Evolutionary conservation across 1,284 basidiomycete species (phyloP), one percentile per base, ranked within the genome.

Genomic region (Cystobasidium pallidum): DNA sequence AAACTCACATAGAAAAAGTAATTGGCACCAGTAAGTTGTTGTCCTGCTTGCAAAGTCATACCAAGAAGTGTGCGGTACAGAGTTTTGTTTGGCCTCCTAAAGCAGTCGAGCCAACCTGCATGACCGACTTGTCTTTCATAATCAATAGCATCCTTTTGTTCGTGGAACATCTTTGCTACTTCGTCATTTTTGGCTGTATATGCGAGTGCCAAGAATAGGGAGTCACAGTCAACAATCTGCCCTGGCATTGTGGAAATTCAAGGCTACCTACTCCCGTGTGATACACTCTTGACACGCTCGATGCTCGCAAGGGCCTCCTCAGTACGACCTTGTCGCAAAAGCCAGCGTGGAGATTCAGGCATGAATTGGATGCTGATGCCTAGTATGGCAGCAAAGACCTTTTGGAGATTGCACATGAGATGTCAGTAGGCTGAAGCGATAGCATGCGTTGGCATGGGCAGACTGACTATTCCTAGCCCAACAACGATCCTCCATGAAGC

Each of bases 341-440:
- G 84, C 89, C 89, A 91, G 67, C 85, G 65, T n/a, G 89, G 89
- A 58, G 85, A 86, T 80, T 90, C 89, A 24, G 89, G 90, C 86
- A 90, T 89, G 78, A 89, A 87, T 17, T 87, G 78, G 75, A 91
- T 91, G 49, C 88, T 88, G 36, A 87, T 75, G 34, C 85, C 84
- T 10, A 91, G 85, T 62, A 91, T 84, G 62, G 85, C 78, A 2
- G 88, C 86, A 85, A 88, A 91, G 70, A 88, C 24, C 62, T 64
- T 2, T 11, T 11, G 28, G 3, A 8, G 28, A 32, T 39, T 47
- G 41, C 4, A 21, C n/a, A 11, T 30, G 32, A 21, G 41, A n/a
- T n/a, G n/a, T n/a, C n/a, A n/a, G n/a, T n/a, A n/a, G n/a, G n/a
- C n/a, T n/a, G n/a, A n/a, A n/a, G n/a, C n/a, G n/a, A n/a, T n/a